A percentile compares a stretch with the other conserved stretches of the same genome.
phyloP scores from a whole-genome alignment of 768 basidiomycete species.

The Hortiboletus campestris region DNA sequence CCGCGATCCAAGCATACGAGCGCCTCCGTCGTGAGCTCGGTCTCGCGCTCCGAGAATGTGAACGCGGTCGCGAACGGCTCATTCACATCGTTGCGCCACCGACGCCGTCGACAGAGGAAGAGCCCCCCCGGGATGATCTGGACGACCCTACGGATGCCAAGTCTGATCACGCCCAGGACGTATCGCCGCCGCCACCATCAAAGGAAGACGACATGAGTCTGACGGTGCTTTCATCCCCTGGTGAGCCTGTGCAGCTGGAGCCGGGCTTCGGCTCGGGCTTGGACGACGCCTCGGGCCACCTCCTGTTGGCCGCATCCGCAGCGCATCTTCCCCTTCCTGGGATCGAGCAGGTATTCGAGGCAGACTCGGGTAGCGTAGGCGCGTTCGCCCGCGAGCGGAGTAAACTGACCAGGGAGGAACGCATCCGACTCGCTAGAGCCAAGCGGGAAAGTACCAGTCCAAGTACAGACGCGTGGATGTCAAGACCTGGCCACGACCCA shows the following conservation, averaged over 20 bases:
- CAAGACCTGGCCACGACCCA: background rate
- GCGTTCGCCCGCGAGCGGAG: conserved; percentile 56
- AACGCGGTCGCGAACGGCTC: conserved; percentile 69
- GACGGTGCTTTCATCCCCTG: conserved; percentile 21
- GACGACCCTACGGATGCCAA: background rate
- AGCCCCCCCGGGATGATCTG: background rate
- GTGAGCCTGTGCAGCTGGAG: conserved; percentile 18
- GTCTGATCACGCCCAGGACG: background rate
- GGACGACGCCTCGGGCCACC: conserved; percentile 59
- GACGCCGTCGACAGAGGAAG: conserved; percentile 40
- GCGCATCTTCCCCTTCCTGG: conserved; percentile 62
- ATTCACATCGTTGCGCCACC: conserved; percentile 55
- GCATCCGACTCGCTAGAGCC: conserved; percentile 59
- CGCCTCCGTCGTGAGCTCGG: conserved; percentile 74
- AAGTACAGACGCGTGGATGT: background rate
- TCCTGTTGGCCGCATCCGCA: conserved; percentile 50
- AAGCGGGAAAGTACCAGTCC: conserved; percentile 31
- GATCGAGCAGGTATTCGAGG: conserved; percentile 83
- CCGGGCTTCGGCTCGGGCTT: background rate
- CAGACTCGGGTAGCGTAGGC: conserved; percentile 41
- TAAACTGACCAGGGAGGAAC: conserved; percentile 70
- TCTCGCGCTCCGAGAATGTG: conserved; percentile 75
- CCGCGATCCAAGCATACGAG: conserved; percentile 71
- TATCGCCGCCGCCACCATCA: background rate
- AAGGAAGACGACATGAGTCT: conserved; percentile 3